These are phyloP conservation scores for Diaporthe sp. DNA, from an alignment of 2,329 filamentous ascomycete genomes.

Conservation along the genomic window DNA sequence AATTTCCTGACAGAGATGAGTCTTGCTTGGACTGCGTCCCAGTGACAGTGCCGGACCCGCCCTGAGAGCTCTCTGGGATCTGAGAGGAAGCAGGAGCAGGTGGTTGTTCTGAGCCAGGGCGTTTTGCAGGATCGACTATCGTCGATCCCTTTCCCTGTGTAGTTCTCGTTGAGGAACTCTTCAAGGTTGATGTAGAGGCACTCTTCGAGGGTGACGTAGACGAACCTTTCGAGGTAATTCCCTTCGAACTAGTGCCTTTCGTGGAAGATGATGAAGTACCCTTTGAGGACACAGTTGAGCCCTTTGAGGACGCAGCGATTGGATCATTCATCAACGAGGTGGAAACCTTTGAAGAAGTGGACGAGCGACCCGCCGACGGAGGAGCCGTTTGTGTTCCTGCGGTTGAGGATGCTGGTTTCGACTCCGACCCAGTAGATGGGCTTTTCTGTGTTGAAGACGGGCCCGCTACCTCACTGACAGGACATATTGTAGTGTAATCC, in stretches of 20 bases:
- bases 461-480: not conserved
- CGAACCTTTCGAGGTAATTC: not conserved
- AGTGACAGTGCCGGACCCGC: not conserved
- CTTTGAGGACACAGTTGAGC: not conserved
- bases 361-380: not conserved
- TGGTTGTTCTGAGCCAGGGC: not conserved
- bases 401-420: not conserved
- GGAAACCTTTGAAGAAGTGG: not conserved
- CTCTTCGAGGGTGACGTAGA: not conserved
- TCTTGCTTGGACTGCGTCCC: not conserved
- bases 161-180: not conserved
- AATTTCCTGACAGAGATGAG: not conserved
- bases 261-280: not conserved
- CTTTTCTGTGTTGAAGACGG: not conserved
- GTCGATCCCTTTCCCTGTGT: not conserved
- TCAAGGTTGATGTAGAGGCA: not conserved
- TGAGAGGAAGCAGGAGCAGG: not conserved
- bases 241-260: not conserved
- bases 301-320: not conserved
- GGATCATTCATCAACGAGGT: not conserved
- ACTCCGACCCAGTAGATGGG: not conserved
- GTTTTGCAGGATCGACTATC: not conserved
- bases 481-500: slow-evolving; percentile 32
- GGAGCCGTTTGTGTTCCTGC: not conserved
- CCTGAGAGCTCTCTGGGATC: not conserved